Evolutionary conservation across 805 yeast species (phyloP).

Genomic region (Monosporozyma unispora): DNA sequence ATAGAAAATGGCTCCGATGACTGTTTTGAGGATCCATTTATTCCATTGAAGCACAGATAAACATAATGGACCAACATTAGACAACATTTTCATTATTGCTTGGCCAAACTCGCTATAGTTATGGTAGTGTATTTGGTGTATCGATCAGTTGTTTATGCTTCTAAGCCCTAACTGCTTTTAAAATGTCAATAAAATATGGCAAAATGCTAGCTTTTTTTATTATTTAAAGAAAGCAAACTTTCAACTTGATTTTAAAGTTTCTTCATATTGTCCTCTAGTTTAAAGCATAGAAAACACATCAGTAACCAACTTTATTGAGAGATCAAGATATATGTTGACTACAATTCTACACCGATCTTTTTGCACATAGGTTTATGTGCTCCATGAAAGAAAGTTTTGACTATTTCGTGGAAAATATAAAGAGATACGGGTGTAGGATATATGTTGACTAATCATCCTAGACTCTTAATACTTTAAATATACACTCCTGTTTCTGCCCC

Average conservation of each 20-base stretch:
- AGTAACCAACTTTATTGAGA: background rate
- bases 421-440: background rate
- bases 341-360: background rate
- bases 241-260: background rate
- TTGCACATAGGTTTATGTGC: background rate
- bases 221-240: background rate
- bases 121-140: background rate
- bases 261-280: background rate
- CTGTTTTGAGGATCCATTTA: background rate
- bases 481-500: conserved; percentile 60
- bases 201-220: background rate
- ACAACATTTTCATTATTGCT: background rate
- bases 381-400: background rate
- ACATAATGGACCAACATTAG: background rate
- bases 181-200: background rate
- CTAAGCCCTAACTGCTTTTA: background rate
- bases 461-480: background rate
- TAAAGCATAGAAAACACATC: background rate
- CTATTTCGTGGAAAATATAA: background rate
- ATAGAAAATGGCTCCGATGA: background rate
- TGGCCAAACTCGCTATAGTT: too few relatives aligned
- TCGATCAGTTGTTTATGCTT: background rate
- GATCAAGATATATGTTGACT: background rate
- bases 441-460: background rate
- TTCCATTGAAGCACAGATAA: background rate